Conservation (phyloP, 2,329 filamentous ascomycete genomes). For the Tolypocladium ovalisporum region DNA sequence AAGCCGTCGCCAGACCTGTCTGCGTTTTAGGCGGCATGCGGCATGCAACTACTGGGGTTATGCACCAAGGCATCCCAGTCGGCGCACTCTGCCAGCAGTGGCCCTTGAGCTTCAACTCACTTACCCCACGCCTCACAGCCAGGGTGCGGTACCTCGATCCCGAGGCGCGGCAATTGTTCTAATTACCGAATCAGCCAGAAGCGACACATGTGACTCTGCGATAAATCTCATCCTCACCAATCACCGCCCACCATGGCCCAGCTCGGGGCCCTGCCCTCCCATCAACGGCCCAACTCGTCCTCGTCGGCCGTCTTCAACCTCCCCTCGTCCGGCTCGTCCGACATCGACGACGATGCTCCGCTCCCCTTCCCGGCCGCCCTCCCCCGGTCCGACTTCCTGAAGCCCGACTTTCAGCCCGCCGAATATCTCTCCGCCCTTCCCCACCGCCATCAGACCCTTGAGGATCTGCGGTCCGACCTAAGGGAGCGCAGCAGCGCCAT, state of each 20-base stretch:
- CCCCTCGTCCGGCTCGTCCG: slow-evolving; percentile 7
- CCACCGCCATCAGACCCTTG: slow-evolving; percentile 88
- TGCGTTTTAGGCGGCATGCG: neutral
- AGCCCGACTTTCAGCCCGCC: slow-evolving; percentile 65
- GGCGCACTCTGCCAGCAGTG: neutral
- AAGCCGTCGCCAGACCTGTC: neutral
- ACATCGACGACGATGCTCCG: slow-evolving; percentile 49
- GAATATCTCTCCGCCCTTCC: slow-evolving; percentile 70
- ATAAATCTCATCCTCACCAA: neutral
- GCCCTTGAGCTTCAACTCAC: neutral
- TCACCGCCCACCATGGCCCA: slow-evolving; percentile 13
- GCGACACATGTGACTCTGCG: neutral
- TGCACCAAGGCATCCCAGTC: slow-evolving; percentile 5
- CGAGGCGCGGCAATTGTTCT: neutral
- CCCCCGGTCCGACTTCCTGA: slow-evolving; percentile 71
- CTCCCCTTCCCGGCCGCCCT: slow-evolving; percentile 85
- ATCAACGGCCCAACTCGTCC: slow-evolving; percentile 10
- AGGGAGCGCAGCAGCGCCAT: slow-evolving; percentile 70
- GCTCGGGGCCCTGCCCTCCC: slow-evolving; percentile 16
- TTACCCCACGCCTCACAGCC: neutral
- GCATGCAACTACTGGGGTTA: slow-evolving; percentile 11
- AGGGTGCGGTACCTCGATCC: neutral
- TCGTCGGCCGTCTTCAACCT: slow-evolving; percentile 3
- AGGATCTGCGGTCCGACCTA: slow-evolving; percentile 81
- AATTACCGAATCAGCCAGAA: neutral